A percentile compares a stretch with the other conserved stretches of the same genome.
These are phyloP conservation scores for Paspalum vaginatum DNA, from an alignment of 176 grass and related monocot species.

Conservation along the genomic window DNA sequence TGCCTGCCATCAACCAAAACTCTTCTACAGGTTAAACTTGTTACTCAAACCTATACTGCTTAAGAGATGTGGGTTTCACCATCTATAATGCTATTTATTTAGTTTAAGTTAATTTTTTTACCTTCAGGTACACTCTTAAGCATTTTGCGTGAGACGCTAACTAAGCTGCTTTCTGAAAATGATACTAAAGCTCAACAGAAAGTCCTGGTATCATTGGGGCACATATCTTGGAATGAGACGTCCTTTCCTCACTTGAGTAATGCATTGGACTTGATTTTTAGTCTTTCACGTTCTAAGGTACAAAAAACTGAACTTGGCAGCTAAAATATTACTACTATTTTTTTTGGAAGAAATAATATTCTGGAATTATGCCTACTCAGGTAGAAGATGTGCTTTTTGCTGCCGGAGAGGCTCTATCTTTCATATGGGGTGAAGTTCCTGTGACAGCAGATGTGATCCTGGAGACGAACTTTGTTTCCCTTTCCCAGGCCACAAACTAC, in stretches of 20 bases:
- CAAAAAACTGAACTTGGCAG: conserved; percentile 5
- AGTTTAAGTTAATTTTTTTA: not conserved
- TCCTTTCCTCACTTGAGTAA: conserved; percentile 71
- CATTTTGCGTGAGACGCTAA: conserved; percentile 63
- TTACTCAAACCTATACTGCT: conserved; percentile 19
- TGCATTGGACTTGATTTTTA: conserved; percentile 85
- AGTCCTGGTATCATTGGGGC: conserved; percentile 87
- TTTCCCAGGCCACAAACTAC: conserved; percentile 84
- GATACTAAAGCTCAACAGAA: conserved; percentile 92
- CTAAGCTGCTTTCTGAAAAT: conserved; percentile 83
- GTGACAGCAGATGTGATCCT: conserved; percentile 77
- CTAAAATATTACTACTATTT: conserved; percentile 32
- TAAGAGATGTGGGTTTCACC: conserved; percentile 7
- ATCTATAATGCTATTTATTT: conserved; percentile 28
- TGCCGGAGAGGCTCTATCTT: conserved; percentile 88
- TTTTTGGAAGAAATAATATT: conserved; percentile 33
- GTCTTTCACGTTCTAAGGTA: conserved; percentile 89
- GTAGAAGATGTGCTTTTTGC: conserved; percentile 97
- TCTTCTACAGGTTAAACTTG: conserved; percentile 65
- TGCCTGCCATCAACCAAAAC: conserved; percentile 58
- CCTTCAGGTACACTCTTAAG: conserved; percentile 68
- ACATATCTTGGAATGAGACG: conserved; percentile 89
- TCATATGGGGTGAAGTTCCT: conserved; percentile 95
- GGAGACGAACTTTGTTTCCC: conserved; percentile 86
- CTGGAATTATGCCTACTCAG: conserved; percentile 46